Evolutionary conservation across 352 stramenopile species (phyloP), one percentile per base, ranked within the genome.

Genomic region (Pythium guiyangense): DNA sequence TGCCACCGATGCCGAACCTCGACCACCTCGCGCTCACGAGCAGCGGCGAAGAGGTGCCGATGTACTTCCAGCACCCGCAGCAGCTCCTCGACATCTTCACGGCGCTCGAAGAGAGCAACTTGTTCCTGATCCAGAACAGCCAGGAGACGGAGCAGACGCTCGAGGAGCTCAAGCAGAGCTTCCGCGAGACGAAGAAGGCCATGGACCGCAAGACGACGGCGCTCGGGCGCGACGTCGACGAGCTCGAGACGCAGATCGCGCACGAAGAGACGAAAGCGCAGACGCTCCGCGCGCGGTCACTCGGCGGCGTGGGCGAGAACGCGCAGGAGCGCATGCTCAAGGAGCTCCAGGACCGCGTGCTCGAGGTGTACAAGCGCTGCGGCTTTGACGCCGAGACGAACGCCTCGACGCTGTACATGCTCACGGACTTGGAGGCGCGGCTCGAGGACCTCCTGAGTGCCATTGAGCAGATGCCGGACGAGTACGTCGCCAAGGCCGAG

Each of bases 41-140:
- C 59, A 91, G 78, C 56, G 94, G 77, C 0, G 92, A 98, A 51
- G 92, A 98, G 57, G 80, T 94, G 37, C 92, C 92, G 18, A 98
- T 98, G 90, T 98, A 97, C 66, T 98, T 98, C 62, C 79, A 93
- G 51, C 75, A 96, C 22, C 93, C 94, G 14, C 71, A 94, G 58
- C 95, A 98, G 52, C 73, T 98, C 2, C 74, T 98, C 1, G 90
- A 97, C 42, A 96, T 98, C 35, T 98, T 98, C 68, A 94, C 80
- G 15, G 74, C 84, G 4, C 65, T 98, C 27, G 95, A 98, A 68
- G 90, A 98, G 59, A 94, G 93, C 72, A 98, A 98, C 56, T 75
- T 98, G 47, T 98, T 98, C 60, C 60, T 98, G 29, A 98, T 98
- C 60, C 90, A 98, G 64, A 98, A 98, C 72, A 96, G 82, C 54